Percentiles rank a stretch among this genome's conserved stretches.
These are phyloP conservation scores for Scheffersomyces cryptocercus DNA, from an alignment of 1,139 yeast genomes.

Conservation along the genomic window DNA sequence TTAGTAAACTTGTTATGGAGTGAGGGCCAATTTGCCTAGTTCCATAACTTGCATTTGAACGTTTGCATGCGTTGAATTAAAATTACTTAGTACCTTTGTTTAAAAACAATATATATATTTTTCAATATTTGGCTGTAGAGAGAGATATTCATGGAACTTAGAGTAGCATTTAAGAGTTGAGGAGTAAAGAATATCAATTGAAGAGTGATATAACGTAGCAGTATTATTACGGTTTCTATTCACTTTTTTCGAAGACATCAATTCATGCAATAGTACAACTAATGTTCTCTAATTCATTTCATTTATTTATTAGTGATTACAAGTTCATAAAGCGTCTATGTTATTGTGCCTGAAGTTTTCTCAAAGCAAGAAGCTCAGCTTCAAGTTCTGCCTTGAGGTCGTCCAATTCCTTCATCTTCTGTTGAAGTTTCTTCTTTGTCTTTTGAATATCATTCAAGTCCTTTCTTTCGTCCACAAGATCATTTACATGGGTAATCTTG, in stretches of 20 bases:
- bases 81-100: no score
- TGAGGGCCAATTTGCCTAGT: no score
- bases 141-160: no score
- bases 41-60: no score
- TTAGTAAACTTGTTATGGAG: no score
- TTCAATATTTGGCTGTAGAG: no score
- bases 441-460: constrained; percentile 4
- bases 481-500: background rate
- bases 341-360: constrained; percentile 1
- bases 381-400: constrained; percentile 12
- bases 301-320: background rate
- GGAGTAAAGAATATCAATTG: background rate
- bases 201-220: background rate
- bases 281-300: background rate
- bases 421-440: constrained; percentile 7
- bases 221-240: background rate
- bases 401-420: constrained; percentile 17
- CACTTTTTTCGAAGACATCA: background rate
- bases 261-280: background rate
- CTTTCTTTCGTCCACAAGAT: constrained; percentile 1
- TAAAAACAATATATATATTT: no score
- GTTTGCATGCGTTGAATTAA: no score
- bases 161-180: no score
- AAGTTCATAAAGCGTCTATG: background rate
- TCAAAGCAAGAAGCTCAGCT: constrained; percentile 13